Evolutionary conservation across 306 rosid genomes (phyloP), one percentile per base, ranked within the genome.

Genomic region (Lathyrus aphaca): DNA sequence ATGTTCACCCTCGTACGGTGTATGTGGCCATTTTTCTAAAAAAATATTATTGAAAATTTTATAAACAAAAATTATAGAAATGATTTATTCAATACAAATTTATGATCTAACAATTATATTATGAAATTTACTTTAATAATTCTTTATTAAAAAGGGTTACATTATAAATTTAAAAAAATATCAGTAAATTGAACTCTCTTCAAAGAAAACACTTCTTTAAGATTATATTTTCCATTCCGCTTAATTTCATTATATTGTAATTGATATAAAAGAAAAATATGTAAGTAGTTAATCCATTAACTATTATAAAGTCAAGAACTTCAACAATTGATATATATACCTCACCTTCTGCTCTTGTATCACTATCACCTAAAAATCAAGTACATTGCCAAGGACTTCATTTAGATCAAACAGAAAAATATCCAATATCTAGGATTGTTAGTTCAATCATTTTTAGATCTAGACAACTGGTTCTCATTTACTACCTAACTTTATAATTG

Each of bases 401-500:
- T 32, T 32, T 32, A 32, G 38, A 32, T 5, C 46, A 54, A 70
- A 73, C 14, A 0, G 32, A 35, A 70, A 32, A 77, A 77, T 55
- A 45, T 78, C 69, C 48, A 25, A 17, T 37, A 48, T 72, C 48
- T 16, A 18, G 37, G 29, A 15, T 25, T 44, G 64, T 3, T 7
- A 27, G 32, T 50, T 48, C 57, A 73, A 68, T 38, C 70, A 68
- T 73, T 21, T 23, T 5, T 49, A n/a, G 59, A 48, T 49, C 70
- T 35, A 61, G 51, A 49, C 70, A 72, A 62, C 43, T 72, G 61
- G 32, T 37, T 49, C 62, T 35, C 51, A 61, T 23, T 72, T 72
- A 3, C 14, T 5, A 46, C 12, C 13, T 21, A 9, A 35, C 76
- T 35, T 46, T 59, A 61, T 19, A 13, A 32, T 30, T 30, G 37